phyloP scores from a whole-genome alignment of 768 basidiomycete genomes.

The Xerocomellus amylosporus region DNA sequence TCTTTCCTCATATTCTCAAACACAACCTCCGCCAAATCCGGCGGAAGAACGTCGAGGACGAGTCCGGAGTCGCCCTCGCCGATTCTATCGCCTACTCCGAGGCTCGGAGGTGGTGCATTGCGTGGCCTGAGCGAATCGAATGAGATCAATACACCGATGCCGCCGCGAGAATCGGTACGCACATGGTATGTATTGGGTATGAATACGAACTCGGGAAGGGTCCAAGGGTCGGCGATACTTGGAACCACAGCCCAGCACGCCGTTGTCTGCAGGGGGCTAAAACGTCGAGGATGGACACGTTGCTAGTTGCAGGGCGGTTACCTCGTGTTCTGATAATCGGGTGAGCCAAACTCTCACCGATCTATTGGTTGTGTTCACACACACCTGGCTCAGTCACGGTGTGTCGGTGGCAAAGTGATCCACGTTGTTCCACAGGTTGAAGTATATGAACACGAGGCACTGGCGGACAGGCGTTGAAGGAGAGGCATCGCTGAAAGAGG shows the following conservation, averaged over 20 bases:
- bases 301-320: slow-evolving; percentile 1
- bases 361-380: background rate
- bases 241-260: slow-evolving; percentile 4
- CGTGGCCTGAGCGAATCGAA: slow-evolving; percentile 19
- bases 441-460: slow-evolving; percentile 6
- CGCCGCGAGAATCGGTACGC: background rate
- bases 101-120: slow-evolving; percentile 19
- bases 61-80: slow-evolving; percentile 71
- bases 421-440: slow-evolving; percentile 1
- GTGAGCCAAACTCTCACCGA: slow-evolving; percentile 2
- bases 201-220: background rate
- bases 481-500: background rate
- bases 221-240: background rate
- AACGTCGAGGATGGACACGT: slow-evolving; percentile 2
- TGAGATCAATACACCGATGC: slow-evolving; percentile 1
- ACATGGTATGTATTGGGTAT: slow-evolving; percentile 15
- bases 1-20: slow-evolving; percentile 61
- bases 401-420: background rate
- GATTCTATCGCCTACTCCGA: slow-evolving; percentile 40
- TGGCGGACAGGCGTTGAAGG: background rate
- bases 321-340: slow-evolving; percentile 18
- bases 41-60: slow-evolving; percentile 55
- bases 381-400: slow-evolving; percentile 1
- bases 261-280: slow-evolving; percentile 1
- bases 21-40: slow-evolving; percentile 50